Conservation (phyloP, 768 basidiomycete species). For the Terana coerulea region DNA sequence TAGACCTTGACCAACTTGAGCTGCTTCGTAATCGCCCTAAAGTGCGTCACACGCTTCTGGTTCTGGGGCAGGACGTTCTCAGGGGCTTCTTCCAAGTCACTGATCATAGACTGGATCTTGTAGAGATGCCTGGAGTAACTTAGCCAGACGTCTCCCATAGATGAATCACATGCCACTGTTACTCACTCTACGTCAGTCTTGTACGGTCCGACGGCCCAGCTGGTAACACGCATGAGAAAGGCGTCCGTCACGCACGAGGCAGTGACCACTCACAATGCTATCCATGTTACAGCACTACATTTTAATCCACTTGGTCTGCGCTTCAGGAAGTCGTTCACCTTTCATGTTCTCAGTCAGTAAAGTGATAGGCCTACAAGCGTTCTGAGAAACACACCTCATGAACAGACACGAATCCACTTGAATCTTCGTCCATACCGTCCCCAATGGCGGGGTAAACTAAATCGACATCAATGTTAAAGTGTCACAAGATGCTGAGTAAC, state of each 20-base stretch:
- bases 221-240: too few relatives aligned
- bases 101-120: not conserved
- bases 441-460: constrained; percentile 12
- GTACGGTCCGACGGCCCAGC: constrained; percentile 28
- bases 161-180: not conserved
- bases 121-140: constrained; percentile 2
- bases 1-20: constrained; percentile 5
- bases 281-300: constrained; percentile 24
- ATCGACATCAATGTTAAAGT: not conserved
- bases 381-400: constrained; percentile 7
- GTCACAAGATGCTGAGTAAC: not conserved
- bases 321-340: constrained; percentile 16
- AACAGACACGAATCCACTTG: constrained; percentile 12
- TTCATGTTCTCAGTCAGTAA: not conserved
- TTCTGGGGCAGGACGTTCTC: not conserved
- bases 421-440: constrained; percentile 13
- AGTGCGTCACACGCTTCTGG: constrained; percentile 11
- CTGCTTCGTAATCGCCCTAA: constrained; percentile 6
- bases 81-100: not conserved
- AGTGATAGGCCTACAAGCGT: not conserved
- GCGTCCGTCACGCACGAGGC: too few relatives aligned
- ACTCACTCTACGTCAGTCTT: constrained; percentile 24
- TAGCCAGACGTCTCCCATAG: too few relatives aligned
- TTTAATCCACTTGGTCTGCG: constrained; percentile 13
- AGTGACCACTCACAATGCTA: constrained; percentile 19